A percentile compares a stretch with the other conserved stretches of the same genome.
Evolutionary conservation across 805 yeast genomes (phyloP).

Genomic region (Gaillardinia entomophila): DNA sequence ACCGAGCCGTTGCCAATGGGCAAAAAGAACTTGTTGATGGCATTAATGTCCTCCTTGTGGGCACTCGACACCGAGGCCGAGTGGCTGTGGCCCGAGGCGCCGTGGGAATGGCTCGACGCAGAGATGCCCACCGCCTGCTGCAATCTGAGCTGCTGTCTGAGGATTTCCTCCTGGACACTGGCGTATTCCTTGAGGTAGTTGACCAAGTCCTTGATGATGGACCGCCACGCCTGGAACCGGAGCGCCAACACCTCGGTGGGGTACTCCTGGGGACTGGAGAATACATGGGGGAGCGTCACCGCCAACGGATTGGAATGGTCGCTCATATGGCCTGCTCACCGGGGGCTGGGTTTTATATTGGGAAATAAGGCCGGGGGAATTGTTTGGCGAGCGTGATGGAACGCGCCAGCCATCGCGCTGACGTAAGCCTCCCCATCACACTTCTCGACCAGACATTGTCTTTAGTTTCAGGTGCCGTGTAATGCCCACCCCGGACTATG

Average conservation of each 20-base stretch:
- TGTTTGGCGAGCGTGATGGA: too few species aligned
- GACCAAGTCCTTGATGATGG: slow-evolving; percentile 66
- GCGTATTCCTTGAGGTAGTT: slow-evolving; percentile 75
- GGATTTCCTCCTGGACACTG: slow-evolving; percentile 81
- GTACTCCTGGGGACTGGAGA: slow-evolving; percentile 26
- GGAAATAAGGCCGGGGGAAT: too few species aligned
- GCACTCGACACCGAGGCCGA: slow-evolving; percentile 4
- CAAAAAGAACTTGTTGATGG: slow-evolving; percentile 51
- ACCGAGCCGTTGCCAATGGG: slow-evolving; percentile 78
- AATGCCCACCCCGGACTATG: slow-evolving; percentile 5
- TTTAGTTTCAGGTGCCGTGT: too few species aligned
- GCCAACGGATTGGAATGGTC: slow-evolving; percentile 32
- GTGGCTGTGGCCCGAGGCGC: slow-evolving; percentile 1
- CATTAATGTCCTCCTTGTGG: slow-evolving; percentile 24
- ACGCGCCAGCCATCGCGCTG: too few species aligned
- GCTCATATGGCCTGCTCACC: too few species aligned
- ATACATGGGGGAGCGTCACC: slow-evolving; percentile 34
- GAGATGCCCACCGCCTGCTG: slow-evolving; percentile 57
- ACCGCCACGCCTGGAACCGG: slow-evolving; percentile 83
- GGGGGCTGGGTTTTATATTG: too few species aligned
- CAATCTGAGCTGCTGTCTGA: slow-evolving; percentile 73
- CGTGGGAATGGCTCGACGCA: slow-evolving; percentile 1
- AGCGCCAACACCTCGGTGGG: slow-evolving; percentile 87
- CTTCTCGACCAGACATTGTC: too few species aligned
- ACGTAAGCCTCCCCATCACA: too few species aligned